Evolutionary conservation across 2,329 filamentous ascomycete species (phyloP).

Genomic region (Fusarium palustre): DNA sequence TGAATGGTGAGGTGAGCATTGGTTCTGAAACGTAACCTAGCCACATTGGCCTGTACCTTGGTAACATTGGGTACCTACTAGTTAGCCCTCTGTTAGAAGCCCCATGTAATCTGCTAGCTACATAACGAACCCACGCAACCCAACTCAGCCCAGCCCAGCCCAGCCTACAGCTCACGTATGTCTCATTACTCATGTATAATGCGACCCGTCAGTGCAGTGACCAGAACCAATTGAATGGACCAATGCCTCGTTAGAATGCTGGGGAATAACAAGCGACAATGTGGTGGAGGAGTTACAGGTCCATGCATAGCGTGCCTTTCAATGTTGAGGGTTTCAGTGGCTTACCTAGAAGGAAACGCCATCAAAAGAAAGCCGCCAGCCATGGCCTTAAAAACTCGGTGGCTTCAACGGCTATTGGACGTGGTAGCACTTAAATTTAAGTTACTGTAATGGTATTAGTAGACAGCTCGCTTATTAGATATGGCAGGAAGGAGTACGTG

Average conservation of each 20-base stretch:
- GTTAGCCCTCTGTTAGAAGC: not conserved
- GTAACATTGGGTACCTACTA: not conserved
- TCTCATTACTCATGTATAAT: constrained; percentile 33
- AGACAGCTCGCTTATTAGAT: constrained; percentile 1
- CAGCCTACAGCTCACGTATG: constrained; percentile 33
- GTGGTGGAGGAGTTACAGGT: constrained; percentile 18
- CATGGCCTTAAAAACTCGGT: constrained; percentile 1
- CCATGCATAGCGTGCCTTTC: not conserved
- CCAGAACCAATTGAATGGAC: constrained; percentile 27
- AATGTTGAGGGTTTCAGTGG: not conserved
- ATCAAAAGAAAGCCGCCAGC: constrained; percentile 15
- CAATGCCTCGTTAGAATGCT: constrained; percentile 25
- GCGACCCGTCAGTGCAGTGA: constrained; percentile 14
- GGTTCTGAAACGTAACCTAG: constrained; percentile 21
- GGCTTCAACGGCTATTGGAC: constrained; percentile 3
- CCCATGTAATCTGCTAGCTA: not conserved
- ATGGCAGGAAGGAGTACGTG: not conserved
- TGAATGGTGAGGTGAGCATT: constrained; percentile 26
- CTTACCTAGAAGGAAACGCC: constrained; percentile 19
- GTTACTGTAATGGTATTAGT: constrained; percentile 1
- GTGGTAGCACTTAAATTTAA: not conserved
- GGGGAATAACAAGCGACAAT: constrained; percentile 26
- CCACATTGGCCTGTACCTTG: not conserved
- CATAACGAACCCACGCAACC: not conserved
- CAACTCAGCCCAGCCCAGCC: not conserved